Percentiles rank a stretch among this genome's conserved stretches.
Evolutionary conservation across 1,139 yeast species (phyloP).

Genomic region (Nakaseomyces delphensis): DNA sequence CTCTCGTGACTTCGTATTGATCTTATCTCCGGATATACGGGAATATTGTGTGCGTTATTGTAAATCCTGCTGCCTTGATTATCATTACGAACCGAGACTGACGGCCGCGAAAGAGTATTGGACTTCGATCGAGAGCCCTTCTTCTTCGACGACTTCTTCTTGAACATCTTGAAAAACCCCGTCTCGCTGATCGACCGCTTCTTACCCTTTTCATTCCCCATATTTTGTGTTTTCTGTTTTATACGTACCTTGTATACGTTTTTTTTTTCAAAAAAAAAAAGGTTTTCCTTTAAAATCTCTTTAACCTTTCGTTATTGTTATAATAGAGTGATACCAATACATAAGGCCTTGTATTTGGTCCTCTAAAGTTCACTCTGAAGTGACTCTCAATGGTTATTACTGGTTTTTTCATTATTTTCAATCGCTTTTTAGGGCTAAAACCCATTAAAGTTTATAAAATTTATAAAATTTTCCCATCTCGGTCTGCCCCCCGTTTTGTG

Average conservation of each 20-base stretch:
- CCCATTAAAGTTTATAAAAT: too few relatives aligned
- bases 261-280: too few relatives aligned
- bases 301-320: too few relatives aligned
- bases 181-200: constrained; percentile 14
- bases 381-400: too few relatives aligned
- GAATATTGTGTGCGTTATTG: neutral
- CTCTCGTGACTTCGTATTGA: constrained; percentile 2
- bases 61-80: neutral
- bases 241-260: neutral
- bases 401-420: too few relatives aligned
- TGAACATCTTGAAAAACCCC: constrained; percentile 14
- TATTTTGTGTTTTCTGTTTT: neutral
- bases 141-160: constrained; percentile 9
- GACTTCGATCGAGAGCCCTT: neutral
- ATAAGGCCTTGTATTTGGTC: too few relatives aligned
- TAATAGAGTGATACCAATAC: too few relatives aligned
- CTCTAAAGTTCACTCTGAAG: too few relatives aligned
- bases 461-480: too few relatives aligned
- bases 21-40: constrained; percentile 2
- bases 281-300: too few relatives aligned
- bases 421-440: too few relatives aligned
- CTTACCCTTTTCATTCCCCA: constrained; percentile 4
- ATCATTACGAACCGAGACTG: neutral
- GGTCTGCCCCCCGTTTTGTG: too few relatives aligned
- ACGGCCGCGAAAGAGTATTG: constrained; percentile 1